Evolutionary conservation across 768 basidiomycete species (phyloP).

Genomic region (Macrolepiota dolichaula): DNA sequence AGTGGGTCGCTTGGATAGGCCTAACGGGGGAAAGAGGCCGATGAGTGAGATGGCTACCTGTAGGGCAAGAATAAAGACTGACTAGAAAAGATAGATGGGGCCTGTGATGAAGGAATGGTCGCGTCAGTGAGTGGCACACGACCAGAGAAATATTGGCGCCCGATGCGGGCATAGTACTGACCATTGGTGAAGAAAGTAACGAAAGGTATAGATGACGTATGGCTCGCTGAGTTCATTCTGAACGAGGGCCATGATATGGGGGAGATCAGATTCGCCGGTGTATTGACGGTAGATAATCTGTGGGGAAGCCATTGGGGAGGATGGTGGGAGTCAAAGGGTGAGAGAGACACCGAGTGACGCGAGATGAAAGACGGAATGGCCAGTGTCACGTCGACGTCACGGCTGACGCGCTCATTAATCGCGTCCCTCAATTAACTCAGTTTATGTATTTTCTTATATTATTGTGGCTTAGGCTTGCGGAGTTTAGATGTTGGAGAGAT

Average conservation of each 20-base stretch:
- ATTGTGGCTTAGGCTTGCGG: not conserved
- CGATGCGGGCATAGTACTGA: conserved; percentile 34
- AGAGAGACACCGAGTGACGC: conserved; percentile 14
- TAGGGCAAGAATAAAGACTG: conserved; percentile 14
- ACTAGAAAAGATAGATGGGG: conserved; percentile 86
- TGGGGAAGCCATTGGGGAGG: conserved; percentile 18
- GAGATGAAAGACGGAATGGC: not conserved
- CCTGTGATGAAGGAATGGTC: conserved; percentile 43
- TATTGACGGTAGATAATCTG: conserved; percentile 69
- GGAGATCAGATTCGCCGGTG: conserved; percentile 72
- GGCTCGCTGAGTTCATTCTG: conserved; percentile 94
- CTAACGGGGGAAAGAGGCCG: conserved; percentile 38
- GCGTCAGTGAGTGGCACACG: conserved; percentile 27
- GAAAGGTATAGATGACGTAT: conserved; percentile 94
- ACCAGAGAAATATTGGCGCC: conserved; percentile 14
- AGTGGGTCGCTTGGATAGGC: conserved; percentile 50
- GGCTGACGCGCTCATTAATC: conserved; percentile 3
- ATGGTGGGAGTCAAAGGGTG: conserved; percentile 14
- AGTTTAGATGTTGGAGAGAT: not conserved
- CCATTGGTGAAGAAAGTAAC: conserved; percentile 97
- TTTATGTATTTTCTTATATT: not conserved
- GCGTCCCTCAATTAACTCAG: not conserved
- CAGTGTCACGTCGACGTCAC: not conserved
- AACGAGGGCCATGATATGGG: conserved; percentile 82
- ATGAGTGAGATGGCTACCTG: not conserved